phyloP scores from a whole-genome alignment of 148 eudicot species.

The Dianthus caryophyllus region DNA sequence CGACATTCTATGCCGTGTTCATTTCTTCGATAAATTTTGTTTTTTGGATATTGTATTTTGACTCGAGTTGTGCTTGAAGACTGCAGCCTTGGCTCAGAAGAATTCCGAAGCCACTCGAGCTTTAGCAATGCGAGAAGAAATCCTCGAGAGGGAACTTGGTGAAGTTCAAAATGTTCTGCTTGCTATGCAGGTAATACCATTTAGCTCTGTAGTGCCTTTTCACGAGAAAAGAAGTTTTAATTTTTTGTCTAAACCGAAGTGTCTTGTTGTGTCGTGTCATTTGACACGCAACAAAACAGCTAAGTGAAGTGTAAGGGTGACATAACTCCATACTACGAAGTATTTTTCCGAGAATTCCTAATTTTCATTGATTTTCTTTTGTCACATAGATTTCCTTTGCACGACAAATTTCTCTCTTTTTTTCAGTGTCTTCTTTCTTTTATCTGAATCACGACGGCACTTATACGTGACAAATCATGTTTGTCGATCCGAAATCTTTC shows the following conservation, averaged over 20 bases:
- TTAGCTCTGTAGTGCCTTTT: neutral
- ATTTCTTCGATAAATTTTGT: neutral
- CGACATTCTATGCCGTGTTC: neutral
- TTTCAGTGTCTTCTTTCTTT: neutral
- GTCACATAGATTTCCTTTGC: no score
- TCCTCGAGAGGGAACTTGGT: slow-evolving; percentile 78
- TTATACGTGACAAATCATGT: neutral
- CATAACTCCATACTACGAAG: no score
- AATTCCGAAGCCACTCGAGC: slow-evolving; percentile 91
- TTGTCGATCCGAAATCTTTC: neutral
- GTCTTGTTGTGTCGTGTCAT: no score
- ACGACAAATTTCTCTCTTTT: no score
- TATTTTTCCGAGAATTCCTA: no score
- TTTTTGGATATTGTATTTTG: slow-evolving; percentile 4
- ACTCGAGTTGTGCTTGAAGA: slow-evolving; percentile 36
- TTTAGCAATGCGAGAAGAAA: slow-evolving; percentile 64
- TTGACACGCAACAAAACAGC: no score
- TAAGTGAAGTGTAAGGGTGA: no score
- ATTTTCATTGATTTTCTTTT: no score
- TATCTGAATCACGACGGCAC: neutral
- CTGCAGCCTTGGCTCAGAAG: slow-evolving; percentile 90
- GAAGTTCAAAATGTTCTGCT: slow-evolving; percentile 92
- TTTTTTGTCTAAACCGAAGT: no score
- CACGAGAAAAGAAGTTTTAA: neutral
- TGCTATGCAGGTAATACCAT: slow-evolving; percentile 86